Conservation (phyloP, 2,329 filamentous ascomycete species). For the Cryphonectria japonica region DNA sequence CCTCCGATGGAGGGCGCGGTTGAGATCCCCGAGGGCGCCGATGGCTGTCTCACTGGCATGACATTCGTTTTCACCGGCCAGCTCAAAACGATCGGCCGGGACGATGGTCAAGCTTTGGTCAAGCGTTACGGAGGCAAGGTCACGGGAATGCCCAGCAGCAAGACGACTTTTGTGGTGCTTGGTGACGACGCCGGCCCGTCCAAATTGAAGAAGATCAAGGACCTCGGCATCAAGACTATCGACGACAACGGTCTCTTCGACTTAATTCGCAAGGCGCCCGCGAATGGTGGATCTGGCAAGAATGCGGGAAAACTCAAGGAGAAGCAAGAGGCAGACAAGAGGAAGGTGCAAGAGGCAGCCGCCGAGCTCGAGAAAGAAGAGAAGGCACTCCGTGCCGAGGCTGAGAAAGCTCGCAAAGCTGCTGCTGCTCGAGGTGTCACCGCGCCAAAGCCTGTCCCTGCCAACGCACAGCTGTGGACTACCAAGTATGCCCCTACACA, state of each 20-base stretch:
- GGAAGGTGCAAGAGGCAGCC: conserved; percentile 79
- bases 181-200: conserved; percentile 90
- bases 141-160: conserved; percentile 81
- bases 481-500: conserved; percentile 91
- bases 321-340: conserved; percentile 83
- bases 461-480: conserved; percentile 80
- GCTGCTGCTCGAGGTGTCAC: conserved; percentile 49
- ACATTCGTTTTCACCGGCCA: conserved; percentile 96
- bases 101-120: conserved; percentile 82
- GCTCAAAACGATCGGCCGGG: conserved; percentile 76
- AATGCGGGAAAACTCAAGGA: conserved; percentile 83
- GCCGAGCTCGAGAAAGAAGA: conserved; percentile 87
- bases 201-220: conserved; percentile 84
- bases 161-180: conserved; percentile 92
- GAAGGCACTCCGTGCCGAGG: conserved; percentile 56
- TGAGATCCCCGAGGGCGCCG: conserved; percentile 80
- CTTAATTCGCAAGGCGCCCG: conserved; percentile 78
- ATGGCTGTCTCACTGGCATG: conserved; percentile 87
- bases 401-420: conserved; percentile 58
- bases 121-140: conserved; percentile 96
- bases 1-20: conserved; percentile 65
- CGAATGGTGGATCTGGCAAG: conserved; percentile 84
- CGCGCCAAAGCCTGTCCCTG: conserved; percentile 39
- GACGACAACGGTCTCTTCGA: conserved; percentile 91
- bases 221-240: conserved; percentile 84